These are phyloP conservation scores for Talaromyces trachyspermus DNA, from an alignment of 495 filamentous ascomycete species.

Conservation along the genomic window DNA sequence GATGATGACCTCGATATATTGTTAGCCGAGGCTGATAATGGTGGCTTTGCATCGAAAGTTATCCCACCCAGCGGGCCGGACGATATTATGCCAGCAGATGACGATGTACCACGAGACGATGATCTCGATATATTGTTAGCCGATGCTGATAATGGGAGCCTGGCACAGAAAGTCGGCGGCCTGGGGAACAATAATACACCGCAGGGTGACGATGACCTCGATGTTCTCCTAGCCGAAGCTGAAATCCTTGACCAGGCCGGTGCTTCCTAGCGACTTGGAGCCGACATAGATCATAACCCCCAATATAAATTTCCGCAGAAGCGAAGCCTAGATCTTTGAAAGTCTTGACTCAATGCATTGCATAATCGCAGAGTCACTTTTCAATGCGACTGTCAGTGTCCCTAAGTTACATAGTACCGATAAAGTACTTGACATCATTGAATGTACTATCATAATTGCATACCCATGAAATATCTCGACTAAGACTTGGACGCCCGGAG, in stretches of 20 bases:
- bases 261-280: neutral
- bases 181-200: neutral
- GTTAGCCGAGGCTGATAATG: slow-evolving; percentile 26
- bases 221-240: slow-evolving; percentile 8
- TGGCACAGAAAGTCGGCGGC: too few relatives aligned
- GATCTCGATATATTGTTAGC: too few relatives aligned
- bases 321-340: too few relatives aligned
- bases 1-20: slow-evolving; percentile 43
- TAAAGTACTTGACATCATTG: too few relatives aligned
- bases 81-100: neutral
- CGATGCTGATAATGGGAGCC: neutral
- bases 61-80: neutral
- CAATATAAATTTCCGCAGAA: too few relatives aligned
- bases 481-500: too few relatives aligned
- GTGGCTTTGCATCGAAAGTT: neutral
- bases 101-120: neutral
- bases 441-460: too few relatives aligned
- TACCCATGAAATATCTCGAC: too few relatives aligned
- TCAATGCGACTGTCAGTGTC: too few relatives aligned
- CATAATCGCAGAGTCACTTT: too few relatives aligned
- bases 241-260: neutral
- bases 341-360: too few relatives aligned
- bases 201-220: slow-evolving; percentile 4
- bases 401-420: too few relatives aligned
- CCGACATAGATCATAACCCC: neutral